Evolutionary conservation across 2,329 filamentous ascomycete genomes (phyloP).

Genomic region (Truncatella angustata): DNA sequence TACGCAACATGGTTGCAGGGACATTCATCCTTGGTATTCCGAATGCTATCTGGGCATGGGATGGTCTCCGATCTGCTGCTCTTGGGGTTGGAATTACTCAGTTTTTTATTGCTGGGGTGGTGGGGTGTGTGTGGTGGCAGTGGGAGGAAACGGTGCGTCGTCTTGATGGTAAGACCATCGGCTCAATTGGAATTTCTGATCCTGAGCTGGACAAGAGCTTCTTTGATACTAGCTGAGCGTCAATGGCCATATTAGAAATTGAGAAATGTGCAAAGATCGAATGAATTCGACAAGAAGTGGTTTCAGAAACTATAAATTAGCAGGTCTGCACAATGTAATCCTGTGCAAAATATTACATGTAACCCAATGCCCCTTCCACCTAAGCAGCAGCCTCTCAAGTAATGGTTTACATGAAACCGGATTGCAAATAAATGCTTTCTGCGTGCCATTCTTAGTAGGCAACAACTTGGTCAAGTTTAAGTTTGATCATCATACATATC

Average conservation of each 20-base stretch:
- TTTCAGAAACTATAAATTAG: no score
- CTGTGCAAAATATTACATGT: no score
- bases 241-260: neutral
- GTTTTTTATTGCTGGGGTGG: conserved; percentile 32
- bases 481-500: no score
- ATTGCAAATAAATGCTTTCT: no score
- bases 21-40: conserved; percentile 43
- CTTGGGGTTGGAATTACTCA: conserved; percentile 43
- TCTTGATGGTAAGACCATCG: conserved; percentile 46
- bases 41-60: conserved; percentile 29
- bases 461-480: no score
- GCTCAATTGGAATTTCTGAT: conserved; percentile 42
- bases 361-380: no score
- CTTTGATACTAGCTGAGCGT: conserved; percentile 33
- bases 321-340: no score
- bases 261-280: no score
- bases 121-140: conserved; percentile 38
- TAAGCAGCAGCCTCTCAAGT: no score
- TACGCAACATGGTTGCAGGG: conserved; percentile 40
- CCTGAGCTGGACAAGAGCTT: conserved; percentile 43
- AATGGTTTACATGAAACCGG: no score
- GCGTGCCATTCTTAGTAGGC: no score
- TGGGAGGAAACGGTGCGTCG: conserved; percentile 39
- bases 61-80: conserved; percentile 35
- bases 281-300: no score